Percentiles rank a stretch among this genome's conserved stretches.
Conservation (phyloP, 139 green algal species). For the Dunaliella primolecta region DNA sequence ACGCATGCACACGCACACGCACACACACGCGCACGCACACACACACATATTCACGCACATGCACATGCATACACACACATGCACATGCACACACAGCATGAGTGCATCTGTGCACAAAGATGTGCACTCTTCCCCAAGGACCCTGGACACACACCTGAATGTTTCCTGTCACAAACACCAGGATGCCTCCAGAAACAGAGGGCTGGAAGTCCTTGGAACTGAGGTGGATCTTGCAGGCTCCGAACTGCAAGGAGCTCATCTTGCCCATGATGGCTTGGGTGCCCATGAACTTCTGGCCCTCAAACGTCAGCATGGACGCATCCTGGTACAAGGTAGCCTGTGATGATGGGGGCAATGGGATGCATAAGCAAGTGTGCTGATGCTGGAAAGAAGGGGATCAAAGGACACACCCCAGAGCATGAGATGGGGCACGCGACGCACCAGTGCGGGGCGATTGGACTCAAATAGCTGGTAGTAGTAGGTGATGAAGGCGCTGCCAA, state of each 20-base stretch:
- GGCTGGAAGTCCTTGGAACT: slow-evolving; percentile 82
- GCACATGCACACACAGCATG: background rate
- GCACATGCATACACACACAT: background rate
- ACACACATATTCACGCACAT: background rate
- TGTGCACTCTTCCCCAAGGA: background rate
- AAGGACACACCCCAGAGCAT: too few relatives aligned
- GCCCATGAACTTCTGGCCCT: slow-evolving; percentile 77
- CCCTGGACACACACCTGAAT: slow-evolving; percentile 59
- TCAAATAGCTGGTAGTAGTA: slow-evolving; percentile 97
- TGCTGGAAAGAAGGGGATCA: too few relatives aligned
- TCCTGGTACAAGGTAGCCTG: slow-evolving; percentile 79
- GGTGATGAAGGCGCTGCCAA: slow-evolving; percentile 72
- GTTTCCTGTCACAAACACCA: slow-evolving; percentile 87
- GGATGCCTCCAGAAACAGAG: slow-evolving; percentile 68
- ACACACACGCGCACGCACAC: background rate
- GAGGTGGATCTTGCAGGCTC: slow-evolving; percentile 68
- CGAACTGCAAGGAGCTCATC: slow-evolving; percentile 78
- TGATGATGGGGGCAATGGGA: background rate
- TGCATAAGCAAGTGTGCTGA: too few relatives aligned
- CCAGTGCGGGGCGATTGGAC: slow-evolving; percentile 65
- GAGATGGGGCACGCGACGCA: background rate
- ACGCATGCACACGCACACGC: background rate
- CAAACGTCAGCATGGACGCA: slow-evolving; percentile 78
- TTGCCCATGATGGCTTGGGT: slow-evolving; percentile 68
- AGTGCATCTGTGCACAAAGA: background rate